phyloP scores from a whole-genome alignment of 2,329 filamentous ascomycete species.

The Ophiostoma ulmi region DNA sequence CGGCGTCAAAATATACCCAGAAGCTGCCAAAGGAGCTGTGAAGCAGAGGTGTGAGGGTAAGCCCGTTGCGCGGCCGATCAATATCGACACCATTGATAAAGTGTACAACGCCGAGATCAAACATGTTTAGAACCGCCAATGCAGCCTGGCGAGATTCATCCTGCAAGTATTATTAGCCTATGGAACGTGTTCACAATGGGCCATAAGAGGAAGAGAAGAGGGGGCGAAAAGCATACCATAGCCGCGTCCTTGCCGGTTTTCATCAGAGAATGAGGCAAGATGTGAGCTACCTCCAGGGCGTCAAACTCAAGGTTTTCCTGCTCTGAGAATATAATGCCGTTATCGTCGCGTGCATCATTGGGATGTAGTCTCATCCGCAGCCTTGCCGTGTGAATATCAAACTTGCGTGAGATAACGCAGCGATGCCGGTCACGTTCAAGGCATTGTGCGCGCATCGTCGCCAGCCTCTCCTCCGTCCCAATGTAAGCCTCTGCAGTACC shows the following conservation, averaged over 20 bases:
- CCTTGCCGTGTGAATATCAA: constrained; percentile 25
- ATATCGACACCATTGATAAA: constrained; percentile 39
- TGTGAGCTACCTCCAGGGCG: constrained; percentile 29
- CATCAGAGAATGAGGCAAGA: constrained; percentile 16
- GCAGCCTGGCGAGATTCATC: constrained; percentile 33
- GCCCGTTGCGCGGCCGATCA: constrained; percentile 40
- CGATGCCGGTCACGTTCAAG: constrained; percentile 32
- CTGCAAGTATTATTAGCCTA: constrained; percentile 17
- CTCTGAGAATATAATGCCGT: constrained; percentile 27
- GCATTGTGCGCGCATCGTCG: constrained; percentile 30
- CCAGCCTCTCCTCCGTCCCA: constrained; percentile 20
- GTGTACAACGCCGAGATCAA: constrained; percentile 35
- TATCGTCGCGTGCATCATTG: constrained; percentile 29
- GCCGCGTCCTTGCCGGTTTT: not conserved
- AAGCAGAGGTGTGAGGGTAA: constrained; percentile 32
- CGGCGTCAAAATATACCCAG: constrained; percentile 32
- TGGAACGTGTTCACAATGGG: constrained; percentile 3
- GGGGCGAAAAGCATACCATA: constrained; percentile 5
- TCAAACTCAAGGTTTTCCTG: constrained; percentile 7
- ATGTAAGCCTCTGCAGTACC: no score
- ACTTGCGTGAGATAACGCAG: constrained; percentile 31
- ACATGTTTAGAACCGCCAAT: constrained; percentile 40
- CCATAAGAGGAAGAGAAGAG: no score
- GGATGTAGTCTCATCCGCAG: constrained; percentile 22
- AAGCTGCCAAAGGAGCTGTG: constrained; percentile 35